A percentile compares a stretch with the other conserved stretches of the same genome.
Conservation (phyloP, 306 rosid genomes). For the Trifolium fragiferum region DNA sequence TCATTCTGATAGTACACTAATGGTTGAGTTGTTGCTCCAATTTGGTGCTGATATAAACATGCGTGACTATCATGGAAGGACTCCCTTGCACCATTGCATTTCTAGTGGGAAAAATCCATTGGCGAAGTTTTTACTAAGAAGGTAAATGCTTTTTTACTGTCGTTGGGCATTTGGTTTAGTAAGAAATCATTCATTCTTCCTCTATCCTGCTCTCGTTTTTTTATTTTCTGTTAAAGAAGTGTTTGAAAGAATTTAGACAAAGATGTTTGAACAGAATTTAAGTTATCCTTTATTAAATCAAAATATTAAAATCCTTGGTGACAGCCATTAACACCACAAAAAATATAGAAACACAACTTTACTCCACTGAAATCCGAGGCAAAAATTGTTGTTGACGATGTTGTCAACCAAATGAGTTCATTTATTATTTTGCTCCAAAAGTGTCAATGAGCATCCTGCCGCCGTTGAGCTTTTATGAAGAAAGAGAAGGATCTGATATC, state of each 20-base stretch:
- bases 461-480: background rate
- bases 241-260: slow-evolving; percentile 5
- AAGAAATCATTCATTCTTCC: background rate
- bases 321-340: background rate
- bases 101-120: slow-evolving; percentile 63
- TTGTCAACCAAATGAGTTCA: slow-evolving; percentile 10
- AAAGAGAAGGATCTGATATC: background rate
- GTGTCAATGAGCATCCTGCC: background rate
- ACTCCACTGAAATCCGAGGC: background rate
- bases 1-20: slow-evolving; percentile 58
- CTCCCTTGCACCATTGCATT: slow-evolving; percentile 93
- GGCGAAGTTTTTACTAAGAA: slow-evolving; percentile 86
- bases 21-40: slow-evolving; percentile 93
- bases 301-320: background rate
- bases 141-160: slow-evolving; percentile 61
- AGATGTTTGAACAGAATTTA: background rate
- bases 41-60: slow-evolving; percentile 82
- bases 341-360: background rate
- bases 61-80: slow-evolving; percentile 85
- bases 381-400: slow-evolving; percentile 5
- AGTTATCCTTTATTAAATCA: slow-evolving; percentile 13
- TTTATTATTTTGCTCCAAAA: slow-evolving; percentile 2
- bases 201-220: background rate
- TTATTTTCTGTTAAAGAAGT: background rate
- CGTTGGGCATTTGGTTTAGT: slow-evolving; percentile 13